Percentiles rank a stretch among this genome's conserved stretches.
phyloP scores from a whole-genome alignment of 805 yeast genomes.

The Candida nitratophila region DNA sequence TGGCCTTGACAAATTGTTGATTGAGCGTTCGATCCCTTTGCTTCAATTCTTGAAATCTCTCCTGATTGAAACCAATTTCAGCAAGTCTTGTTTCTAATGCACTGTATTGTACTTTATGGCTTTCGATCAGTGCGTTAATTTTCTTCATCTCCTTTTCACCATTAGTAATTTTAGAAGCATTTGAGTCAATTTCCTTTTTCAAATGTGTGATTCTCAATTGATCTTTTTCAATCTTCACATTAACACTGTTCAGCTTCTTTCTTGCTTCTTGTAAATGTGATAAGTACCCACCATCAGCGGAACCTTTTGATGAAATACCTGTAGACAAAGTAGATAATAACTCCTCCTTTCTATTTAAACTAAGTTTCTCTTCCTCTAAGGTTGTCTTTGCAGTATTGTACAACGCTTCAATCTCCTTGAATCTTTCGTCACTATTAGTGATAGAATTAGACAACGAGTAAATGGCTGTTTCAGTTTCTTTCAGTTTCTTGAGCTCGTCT shows the following conservation, averaged over 20 bases:
- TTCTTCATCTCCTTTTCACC: constrained; percentile 45
- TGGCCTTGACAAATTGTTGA: constrained; percentile 35
- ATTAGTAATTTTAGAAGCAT: constrained; percentile 39
- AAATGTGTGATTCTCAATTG: constrained; percentile 54
- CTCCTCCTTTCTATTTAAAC: constrained; percentile 61
- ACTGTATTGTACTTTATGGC: constrained; percentile 31
- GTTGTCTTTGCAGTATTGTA: constrained; percentile 35
- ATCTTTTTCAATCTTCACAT: constrained; percentile 51
- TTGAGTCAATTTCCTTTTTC: constrained; percentile 37
- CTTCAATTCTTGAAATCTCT: constrained; percentile 35
- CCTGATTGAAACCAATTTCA: constrained; percentile 52
- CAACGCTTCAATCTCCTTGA: constrained; percentile 35
- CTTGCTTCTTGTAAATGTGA: constrained; percentile 64
- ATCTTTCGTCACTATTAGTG: constrained; percentile 29
- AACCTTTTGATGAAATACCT: constrained; percentile 82
- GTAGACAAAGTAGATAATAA: constrained; percentile 75
- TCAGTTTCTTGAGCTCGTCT: constrained; percentile 41
- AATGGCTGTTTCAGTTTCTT: constrained; percentile 27
- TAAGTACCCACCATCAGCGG: constrained; percentile 68
- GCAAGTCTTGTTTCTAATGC: constrained; percentile 35
- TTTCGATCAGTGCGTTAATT: constrained; percentile 35
- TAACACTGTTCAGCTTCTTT: constrained; percentile 43
- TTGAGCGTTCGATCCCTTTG: constrained; percentile 36
- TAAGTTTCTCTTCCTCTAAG: constrained; percentile 39
- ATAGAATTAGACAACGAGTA: constrained; percentile 26